These are phyloP conservation scores for Boletellus deceptivus DNA, from an alignment of 1,284 basidiomycete genomes.

Conservation along the genomic window DNA sequence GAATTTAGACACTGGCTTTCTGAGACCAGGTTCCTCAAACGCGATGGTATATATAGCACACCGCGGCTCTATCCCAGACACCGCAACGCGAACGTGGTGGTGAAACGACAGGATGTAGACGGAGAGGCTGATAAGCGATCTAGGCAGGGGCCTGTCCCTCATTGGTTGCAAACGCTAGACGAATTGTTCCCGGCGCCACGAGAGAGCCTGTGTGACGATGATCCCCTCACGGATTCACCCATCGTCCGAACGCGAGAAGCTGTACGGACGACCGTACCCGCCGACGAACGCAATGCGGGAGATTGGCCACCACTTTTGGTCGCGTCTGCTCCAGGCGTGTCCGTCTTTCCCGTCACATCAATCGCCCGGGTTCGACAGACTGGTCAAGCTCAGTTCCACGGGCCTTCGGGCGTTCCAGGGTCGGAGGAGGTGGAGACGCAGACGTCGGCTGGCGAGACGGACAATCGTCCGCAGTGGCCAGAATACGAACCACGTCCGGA, in stretches of 20 bases:
- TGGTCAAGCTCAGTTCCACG: conserved; percentile 21
- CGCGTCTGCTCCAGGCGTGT: conserved; percentile 3
- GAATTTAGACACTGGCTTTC: conserved; percentile 36
- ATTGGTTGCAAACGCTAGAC: conserved; percentile 21
- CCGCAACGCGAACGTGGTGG: conserved; percentile 16
- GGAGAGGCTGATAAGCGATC: conserved; percentile 4
- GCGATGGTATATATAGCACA: conserved; percentile 12
- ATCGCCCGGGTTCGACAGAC: conserved; percentile 11
- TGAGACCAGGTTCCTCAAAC: conserved; percentile 27
- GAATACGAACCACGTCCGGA: conserved; percentile 8
- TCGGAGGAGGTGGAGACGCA: conserved; percentile 8
- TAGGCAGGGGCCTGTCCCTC: conserved; percentile 6
- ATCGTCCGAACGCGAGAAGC: conserved; percentile 17
- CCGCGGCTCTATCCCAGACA: conserved; percentile 13
- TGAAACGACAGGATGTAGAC: conserved; percentile 9
- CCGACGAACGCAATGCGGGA: conserved; percentile 11
- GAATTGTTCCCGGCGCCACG: conserved; percentile 25
- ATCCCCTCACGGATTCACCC: conserved; percentile 26
- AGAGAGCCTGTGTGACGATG: conserved; percentile 1
- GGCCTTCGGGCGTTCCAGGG: conserved; percentile 27
- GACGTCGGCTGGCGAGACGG: conserved; percentile 8
- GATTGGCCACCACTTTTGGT: conserved; percentile 10
- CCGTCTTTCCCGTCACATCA: conserved; percentile 7
- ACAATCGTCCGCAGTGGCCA: conserved; percentile 4
- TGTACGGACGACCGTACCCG: conserved; percentile 4